Conservation (phyloP, 164 flowering plant species). For the Dillenia turbinata region DNA sequence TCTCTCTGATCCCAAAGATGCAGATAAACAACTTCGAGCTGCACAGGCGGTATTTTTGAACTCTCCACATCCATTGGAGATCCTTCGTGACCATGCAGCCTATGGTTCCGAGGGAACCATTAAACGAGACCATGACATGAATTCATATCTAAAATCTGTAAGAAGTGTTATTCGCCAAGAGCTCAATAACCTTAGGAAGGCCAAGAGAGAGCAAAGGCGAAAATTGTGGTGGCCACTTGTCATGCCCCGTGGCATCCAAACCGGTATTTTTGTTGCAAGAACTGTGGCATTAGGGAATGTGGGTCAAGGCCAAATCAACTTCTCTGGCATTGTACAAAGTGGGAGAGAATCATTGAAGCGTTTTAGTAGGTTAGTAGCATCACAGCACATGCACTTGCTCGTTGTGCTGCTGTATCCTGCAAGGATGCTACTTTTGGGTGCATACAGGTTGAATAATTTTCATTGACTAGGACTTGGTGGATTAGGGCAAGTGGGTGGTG, state of each 20-base stretch:
- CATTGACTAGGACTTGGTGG: constrained; percentile 5
- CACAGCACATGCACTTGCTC: constrained; percentile 64
- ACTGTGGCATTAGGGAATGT: constrained; percentile 6
- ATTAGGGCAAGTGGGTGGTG: not conserved
- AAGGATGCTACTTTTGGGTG: constrained; percentile 37
- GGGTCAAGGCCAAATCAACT: constrained; percentile 31
- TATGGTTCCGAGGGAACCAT: constrained; percentile 91
- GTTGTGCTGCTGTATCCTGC: constrained; percentile 68
- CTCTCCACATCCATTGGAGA: constrained; percentile 95
- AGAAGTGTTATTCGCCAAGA: constrained; percentile 67
- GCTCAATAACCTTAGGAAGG: constrained; percentile 55
- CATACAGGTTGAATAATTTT: constrained; percentile 25
- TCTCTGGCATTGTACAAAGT: constrained; percentile 41
- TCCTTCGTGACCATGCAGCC: constrained; percentile 76
- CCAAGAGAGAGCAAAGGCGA: constrained; percentile 51
- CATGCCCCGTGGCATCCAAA: constrained; percentile 21
- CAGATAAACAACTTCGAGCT: constrained; percentile 52
- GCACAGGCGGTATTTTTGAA: constrained; percentile 68
- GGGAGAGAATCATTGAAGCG: constrained; percentile 63
- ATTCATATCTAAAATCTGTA: constrained; percentile 66
- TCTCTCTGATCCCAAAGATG: constrained; percentile 23
- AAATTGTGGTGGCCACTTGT: constrained; percentile 76
- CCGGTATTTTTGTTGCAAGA: constrained; percentile 23
- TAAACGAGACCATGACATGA: constrained; percentile 89
- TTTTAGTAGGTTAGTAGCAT: constrained; percentile 64